These are phyloP conservation scores for Ophiostoma fasciatum DNA, from an alignment of 2,329 filamentous ascomycete species.

Conservation along the genomic window DNA sequence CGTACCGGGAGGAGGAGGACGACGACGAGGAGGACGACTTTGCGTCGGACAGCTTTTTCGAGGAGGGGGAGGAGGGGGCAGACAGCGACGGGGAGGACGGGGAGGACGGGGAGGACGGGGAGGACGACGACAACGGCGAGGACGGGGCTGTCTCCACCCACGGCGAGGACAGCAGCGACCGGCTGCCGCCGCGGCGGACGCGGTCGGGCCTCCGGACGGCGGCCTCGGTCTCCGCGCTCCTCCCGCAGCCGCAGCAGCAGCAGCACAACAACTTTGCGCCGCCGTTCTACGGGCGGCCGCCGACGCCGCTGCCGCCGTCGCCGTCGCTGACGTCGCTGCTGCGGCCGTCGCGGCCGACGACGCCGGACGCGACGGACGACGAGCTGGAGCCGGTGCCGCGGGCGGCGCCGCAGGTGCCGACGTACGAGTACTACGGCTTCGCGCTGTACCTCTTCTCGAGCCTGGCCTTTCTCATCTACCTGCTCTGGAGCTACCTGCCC, in stretches of 20 bases:
- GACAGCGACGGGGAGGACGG: constrained; percentile 20
- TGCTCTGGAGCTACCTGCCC: constrained; percentile 80
- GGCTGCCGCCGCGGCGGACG: constrained; percentile 6
- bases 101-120: constrained; percentile 14
- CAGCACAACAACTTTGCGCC: constrained; percentile 41
- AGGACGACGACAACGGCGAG: constrained; percentile 17
- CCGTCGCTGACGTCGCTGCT: constrained; percentile 86
- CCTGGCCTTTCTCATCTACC: constrained; percentile 58
- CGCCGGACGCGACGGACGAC: constrained; percentile 80
- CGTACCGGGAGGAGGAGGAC: constrained; percentile 10
- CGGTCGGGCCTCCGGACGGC: background rate
- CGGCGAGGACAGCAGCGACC: constrained; percentile 13
- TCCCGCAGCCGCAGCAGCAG: constrained; percentile 33
- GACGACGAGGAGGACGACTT: constrained; percentile 8
- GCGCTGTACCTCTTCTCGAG: constrained; percentile 86
- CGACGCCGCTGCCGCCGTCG: constrained; percentile 82
- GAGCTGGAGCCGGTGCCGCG: constrained; percentile 68
- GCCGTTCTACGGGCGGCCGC: constrained; percentile 95
- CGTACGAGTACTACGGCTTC: constrained; percentile 98
- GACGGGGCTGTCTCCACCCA: constrained; percentile 13
- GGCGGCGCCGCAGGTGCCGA: constrained; percentile 87
- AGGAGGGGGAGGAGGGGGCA: constrained; percentile 9
- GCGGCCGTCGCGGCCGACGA: constrained; percentile 80
- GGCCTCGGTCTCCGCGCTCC: constrained; percentile 18
- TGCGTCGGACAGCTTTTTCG: constrained; percentile 11